phyloP scores from a whole-genome alignment of 2,329 filamentous ascomycete species.

The Aspergillus pseudoviridinutans region DNA sequence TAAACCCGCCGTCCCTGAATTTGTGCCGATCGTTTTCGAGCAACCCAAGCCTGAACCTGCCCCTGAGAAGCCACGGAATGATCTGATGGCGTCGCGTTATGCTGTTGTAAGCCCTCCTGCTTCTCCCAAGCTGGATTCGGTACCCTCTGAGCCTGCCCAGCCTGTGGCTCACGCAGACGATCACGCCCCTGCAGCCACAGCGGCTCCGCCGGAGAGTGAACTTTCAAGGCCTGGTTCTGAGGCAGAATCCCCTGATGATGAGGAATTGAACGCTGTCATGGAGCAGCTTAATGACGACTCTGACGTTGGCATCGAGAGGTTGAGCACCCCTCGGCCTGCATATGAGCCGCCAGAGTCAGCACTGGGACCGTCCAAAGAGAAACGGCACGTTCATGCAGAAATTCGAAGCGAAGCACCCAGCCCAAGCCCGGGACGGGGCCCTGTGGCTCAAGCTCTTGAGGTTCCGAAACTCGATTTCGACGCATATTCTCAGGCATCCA shows the following conservation, averaged over 20 bases:
- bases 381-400: constrained; percentile 49
- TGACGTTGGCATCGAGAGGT: constrained; percentile 68
- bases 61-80: constrained; percentile 18
- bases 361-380: constrained; percentile 51
- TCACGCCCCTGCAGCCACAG: constrained; percentile 1
- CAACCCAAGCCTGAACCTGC: constrained; percentile 6
- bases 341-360: constrained; percentile 32
- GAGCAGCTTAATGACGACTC: constrained; percentile 73
- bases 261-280: constrained; percentile 93
- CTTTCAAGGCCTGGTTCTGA: constrained; percentile 18
- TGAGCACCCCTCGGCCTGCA: constrained; percentile 32
- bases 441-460: constrained; percentile 44
- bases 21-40: constrained; percentile 19
- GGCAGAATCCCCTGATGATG: constrained; percentile 35
- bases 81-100: constrained; percentile 35
- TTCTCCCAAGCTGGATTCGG: constrained; percentile 17
- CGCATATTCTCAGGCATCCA: constrained; percentile 41
- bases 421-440: constrained; percentile 61
- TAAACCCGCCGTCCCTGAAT: constrained; percentile 31
- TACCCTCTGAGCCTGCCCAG: constrained; percentile 10
- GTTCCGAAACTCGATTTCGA: constrained; percentile 37
- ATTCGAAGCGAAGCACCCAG: constrained; percentile 68
- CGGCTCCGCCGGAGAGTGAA: constrained; percentile 11
- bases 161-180: constrained; percentile 4
- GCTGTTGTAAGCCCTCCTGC: constrained; percentile 26